Base-by-base conservation (phyloP, 225 moss, liverwort and hornwort genomes). In the Pseudoscleropodium purum region DNA sequence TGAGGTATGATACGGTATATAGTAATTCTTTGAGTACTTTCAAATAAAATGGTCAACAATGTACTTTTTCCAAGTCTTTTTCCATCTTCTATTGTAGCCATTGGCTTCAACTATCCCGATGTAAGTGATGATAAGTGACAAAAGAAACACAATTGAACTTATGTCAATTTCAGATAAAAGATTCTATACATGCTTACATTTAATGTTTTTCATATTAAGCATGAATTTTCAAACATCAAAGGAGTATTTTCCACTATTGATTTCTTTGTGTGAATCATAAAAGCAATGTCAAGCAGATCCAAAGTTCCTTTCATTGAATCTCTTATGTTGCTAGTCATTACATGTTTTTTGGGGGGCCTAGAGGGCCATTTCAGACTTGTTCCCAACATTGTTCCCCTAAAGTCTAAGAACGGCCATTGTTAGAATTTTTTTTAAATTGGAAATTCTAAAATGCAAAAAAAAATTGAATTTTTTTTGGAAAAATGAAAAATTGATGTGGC, bases 1-100 rank as follows among this genome's bases (percentile, higher is more conserved):
- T 30, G 11, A 6, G 4, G 0, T 16, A 41, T 3, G 15, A 45
- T 74, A 30, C 0, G 1, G 10, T 10, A 1, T 43, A 27, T 29
- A 43, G 5, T 7, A 74, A 45, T 29, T 9, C 29, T 45, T 74
- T 30, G 2, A 29, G 0, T 30, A 29, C 29, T 73, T 73, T 11
- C 6, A 45, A 2, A 4, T 10, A 18, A 11, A 47, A 31, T 31
- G 7, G 4, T 75, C 75, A 75, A 49, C 5, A 31, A 49, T 49
- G 31, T 49, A 0, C 12, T 19, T 31, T 75, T 31, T 31, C 2
- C 0, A 0, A 75, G 12, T 75, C 19, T 30, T 18, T 75, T 75
- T 75, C 7, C 4, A 49, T 49, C 47, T 29, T 43, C 2, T 19
- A 2, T 0, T 19, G 0, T 31, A 75, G 4, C 19, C 31, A 49